Evolutionary conservation across 2,329 filamentous ascomycete species (phyloP).

Genomic region (Pseudopyricularia javanii): DNA sequence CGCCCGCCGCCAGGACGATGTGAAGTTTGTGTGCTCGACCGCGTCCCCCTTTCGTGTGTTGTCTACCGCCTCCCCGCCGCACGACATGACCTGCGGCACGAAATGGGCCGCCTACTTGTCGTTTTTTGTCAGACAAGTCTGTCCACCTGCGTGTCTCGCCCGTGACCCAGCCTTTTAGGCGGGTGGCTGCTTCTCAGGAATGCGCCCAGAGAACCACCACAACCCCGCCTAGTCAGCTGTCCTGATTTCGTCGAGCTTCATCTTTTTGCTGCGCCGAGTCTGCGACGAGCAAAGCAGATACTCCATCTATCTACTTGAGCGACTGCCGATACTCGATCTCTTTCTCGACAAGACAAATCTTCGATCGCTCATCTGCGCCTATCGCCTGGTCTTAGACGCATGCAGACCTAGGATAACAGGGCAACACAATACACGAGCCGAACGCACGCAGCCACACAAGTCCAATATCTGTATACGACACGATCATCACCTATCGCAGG

Average conservation of each 20-base stretch:
- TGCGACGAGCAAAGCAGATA: no score
- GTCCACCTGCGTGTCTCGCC: not conserved
- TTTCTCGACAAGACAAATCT: no score
- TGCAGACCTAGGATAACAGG: no score
- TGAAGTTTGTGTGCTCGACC: not conserved
- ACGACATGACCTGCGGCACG: not conserved
- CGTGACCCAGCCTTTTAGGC: not conserved
- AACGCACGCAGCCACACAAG: no score
- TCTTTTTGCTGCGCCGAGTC: no score
- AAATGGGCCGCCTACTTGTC: not conserved
- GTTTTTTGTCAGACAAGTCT: not conserved
- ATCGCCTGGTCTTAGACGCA: no score
- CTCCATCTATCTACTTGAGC: no score
- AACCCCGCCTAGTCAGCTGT: not conserved
- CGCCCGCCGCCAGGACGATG: not conserved
- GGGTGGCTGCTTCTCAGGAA: not conserved
- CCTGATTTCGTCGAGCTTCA: not conserved
- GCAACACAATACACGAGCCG: no score
- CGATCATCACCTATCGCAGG: not conserved
- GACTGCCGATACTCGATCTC: no score
- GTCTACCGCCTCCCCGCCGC: not conserved
- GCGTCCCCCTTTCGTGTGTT: not conserved
- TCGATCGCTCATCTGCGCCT: no score
- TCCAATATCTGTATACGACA: no score
- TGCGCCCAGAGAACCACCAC: not conserved